Conservation (phyloP, 2,329 filamentous ascomycete genomes). For the Zopfia rhizophila region DNA sequence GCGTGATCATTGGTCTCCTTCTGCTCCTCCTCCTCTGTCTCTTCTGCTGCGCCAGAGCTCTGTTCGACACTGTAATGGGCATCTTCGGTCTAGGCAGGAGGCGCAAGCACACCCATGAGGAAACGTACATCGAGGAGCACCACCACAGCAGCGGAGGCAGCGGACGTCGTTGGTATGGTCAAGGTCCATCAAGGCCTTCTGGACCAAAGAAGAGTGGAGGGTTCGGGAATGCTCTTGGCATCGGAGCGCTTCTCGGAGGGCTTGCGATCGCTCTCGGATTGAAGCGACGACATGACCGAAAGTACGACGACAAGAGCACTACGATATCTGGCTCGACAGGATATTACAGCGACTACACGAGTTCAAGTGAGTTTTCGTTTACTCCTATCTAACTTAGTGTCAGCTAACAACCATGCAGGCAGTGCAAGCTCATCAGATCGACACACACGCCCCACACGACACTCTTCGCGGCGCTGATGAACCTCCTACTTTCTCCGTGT, state of each 20-base stretch:
- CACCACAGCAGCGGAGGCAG: constrained; percentile 66
- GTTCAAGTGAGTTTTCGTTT: constrained; percentile 55
- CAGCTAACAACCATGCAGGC: constrained; percentile 45
- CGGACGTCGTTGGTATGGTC: constrained; percentile 62
- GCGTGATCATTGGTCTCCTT: constrained; percentile 72
- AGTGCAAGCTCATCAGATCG: constrained; percentile 57
- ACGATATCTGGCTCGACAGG: constrained; percentile 51
- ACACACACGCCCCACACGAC: constrained; percentile 52
- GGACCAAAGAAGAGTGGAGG: constrained; percentile 48
- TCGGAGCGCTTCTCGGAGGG: constrained; percentile 56
- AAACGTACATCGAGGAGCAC: constrained; percentile 72
- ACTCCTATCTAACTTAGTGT: background rate
- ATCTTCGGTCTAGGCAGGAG: constrained; percentile 70
- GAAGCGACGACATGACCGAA: constrained; percentile 54
- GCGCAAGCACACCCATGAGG: constrained; percentile 60
- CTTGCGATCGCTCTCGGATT: constrained; percentile 57
- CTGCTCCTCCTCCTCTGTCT: constrained; percentile 77
- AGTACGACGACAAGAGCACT: constrained; percentile 56
- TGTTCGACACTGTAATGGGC: constrained; percentile 69
- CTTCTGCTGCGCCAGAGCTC: constrained; percentile 68
- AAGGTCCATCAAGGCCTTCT: constrained; percentile 45
- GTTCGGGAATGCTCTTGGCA: constrained; percentile 47
- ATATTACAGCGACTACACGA: constrained; percentile 59
- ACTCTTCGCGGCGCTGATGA: constrained; percentile 42
- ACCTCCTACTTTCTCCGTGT: constrained; percentile 18